A percentile compares a stretch with the other conserved stretches of the same genome.
Evolutionary conservation across 148 eudicot genomes (phyloP).

Genomic region (Fagopyrum tataricum): DNA sequence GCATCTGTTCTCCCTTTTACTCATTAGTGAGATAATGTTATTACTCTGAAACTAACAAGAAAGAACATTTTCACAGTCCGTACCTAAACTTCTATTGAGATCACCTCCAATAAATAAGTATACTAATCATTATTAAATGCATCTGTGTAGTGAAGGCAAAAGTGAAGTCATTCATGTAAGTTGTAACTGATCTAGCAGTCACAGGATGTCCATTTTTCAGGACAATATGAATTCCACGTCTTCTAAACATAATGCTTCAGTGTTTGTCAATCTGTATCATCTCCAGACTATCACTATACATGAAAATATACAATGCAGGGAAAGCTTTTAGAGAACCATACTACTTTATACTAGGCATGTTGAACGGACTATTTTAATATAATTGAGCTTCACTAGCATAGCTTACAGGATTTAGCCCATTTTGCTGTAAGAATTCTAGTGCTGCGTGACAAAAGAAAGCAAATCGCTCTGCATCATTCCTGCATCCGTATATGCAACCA

Average conservation of each 20-base stretch:
- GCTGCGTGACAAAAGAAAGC: conserved; percentile 93
- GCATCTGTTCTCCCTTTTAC: neutral
- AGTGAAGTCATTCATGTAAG: neutral
- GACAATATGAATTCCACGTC: neutral
- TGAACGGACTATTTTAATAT: neutral
- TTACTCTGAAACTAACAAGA: neutral
- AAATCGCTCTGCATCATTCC: conserved; percentile 81
- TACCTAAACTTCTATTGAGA: neutral
- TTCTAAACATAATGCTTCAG: neutral
- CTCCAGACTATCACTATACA: neutral
- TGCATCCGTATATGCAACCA: conserved; percentile 70
- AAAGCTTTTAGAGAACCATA: neutral
- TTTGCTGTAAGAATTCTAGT: conserved; percentile 87
- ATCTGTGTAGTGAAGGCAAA: neutral
- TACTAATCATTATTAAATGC: neutral
- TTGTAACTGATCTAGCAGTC: neutral
- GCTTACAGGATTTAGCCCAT: conserved; percentile 91
- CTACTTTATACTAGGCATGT: neutral
- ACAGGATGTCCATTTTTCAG: neutral
- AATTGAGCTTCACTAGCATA: neutral
- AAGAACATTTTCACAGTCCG: neutral
- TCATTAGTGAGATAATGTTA: neutral
- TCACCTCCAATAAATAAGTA: neutral
- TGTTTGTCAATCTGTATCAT: neutral
- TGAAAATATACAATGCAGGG: neutral